Conservation (phyloP, 169 alveolate genomes). For the Cryptosporidium baileyi region DNA sequence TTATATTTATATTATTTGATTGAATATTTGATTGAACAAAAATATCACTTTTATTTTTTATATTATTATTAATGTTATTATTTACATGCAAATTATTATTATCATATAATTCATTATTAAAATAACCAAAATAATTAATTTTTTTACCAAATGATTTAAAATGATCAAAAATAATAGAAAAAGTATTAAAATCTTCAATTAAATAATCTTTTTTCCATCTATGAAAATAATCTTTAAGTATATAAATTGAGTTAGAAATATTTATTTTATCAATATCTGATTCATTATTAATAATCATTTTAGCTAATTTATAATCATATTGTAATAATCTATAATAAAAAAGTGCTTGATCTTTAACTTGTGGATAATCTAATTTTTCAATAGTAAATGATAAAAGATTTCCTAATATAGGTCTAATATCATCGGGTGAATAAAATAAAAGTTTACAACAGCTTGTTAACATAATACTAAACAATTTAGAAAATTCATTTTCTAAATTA, state of each 20-base stretch:
- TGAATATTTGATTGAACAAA: not conserved
- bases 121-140: conserved; percentile 22
- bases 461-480: conserved; percentile 13
- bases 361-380: conserved; percentile 46
- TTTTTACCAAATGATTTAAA: not conserved
- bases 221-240: conserved; percentile 11
- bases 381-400: not conserved
- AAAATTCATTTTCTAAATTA: not conserved
- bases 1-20: too few relatives aligned
- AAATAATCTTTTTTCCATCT: conserved; percentile 14
- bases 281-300: not conserved
- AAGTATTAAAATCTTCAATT: conserved; percentile 12
- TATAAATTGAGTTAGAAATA: not conserved
- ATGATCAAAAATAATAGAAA: not conserved
- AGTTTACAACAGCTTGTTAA: conserved; percentile 44
- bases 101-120: not conserved
- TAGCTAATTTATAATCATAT: conserved; percentile 38
- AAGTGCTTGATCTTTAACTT: conserved; percentile 59
- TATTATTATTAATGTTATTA: not conserved
- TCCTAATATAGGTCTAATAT: conserved; percentile 25
- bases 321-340: conserved; percentile 50
- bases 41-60: not conserved
- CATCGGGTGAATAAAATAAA: conserved; percentile 35
- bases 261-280: not conserved
- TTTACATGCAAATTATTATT: not conserved